Conservation (phyloP, 345 rosid genomes). For the Chamaenerion angustifolium region DNA sequence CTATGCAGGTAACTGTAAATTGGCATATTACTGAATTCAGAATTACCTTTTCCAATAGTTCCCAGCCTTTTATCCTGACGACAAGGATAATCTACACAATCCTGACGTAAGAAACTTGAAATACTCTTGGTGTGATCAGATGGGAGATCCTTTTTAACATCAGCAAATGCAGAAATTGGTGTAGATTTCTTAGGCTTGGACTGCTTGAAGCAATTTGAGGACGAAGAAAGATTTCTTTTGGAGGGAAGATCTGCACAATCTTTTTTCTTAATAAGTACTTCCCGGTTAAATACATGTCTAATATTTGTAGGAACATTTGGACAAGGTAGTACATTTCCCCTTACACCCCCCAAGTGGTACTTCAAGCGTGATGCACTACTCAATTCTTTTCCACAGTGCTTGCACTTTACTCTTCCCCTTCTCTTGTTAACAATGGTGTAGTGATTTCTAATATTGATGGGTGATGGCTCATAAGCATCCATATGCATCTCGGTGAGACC, state of each 20-base stretch:
- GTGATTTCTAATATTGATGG: conserved; percentile 22
- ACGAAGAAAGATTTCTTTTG: conserved; percentile 12
- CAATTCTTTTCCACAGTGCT: conserved; percentile 32
- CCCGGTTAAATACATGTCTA: conserved; percentile 15
- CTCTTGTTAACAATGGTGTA: conserved; percentile 15
- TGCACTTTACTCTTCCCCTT: conserved; percentile 27
- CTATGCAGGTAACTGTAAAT: conserved; percentile 12
- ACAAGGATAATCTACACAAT: conserved; percentile 23
- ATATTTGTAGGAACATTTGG: conserved; percentile 24
- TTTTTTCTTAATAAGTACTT: conserved; percentile 4
- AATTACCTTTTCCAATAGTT: neutral
- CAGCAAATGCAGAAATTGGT: too few species aligned
- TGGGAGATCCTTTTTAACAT: too few species aligned
- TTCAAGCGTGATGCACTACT: conserved; percentile 16
- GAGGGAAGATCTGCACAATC: conserved; percentile 6
- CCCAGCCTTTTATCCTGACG: conserved; percentile 22
- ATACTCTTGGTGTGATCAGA: too few species aligned
- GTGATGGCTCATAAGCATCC: neutral
- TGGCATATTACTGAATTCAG: neutral
- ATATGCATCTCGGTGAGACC: neutral
- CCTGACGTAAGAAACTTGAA: conserved; percentile 30
- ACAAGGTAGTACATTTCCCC: conserved; percentile 25
- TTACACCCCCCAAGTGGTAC: conserved; percentile 38
- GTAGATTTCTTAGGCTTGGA: neutral
- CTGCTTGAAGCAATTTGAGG: conserved; percentile 7